A percentile compares a stretch with the other conserved stretches of the same genome.
Conservation (phyloP, 106 monocot species). For the Allium cepa region DNA sequence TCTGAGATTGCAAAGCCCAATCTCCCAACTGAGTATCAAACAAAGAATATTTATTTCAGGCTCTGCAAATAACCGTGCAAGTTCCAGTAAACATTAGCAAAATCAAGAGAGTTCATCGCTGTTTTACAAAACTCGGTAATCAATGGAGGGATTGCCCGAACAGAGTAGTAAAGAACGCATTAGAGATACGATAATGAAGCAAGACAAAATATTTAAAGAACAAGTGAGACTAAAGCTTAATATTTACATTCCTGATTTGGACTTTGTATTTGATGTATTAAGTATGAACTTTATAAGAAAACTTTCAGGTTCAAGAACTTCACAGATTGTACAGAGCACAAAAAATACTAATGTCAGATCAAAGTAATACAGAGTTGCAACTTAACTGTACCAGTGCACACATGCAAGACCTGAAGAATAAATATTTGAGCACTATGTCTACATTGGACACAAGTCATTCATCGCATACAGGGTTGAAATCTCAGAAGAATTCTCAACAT, state of each 20-base stretch:
- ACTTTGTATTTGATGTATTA: not conserved
- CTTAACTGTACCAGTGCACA: constrained; percentile 1
- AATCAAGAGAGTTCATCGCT: too few relatives aligned
- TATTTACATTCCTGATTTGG: not conserved
- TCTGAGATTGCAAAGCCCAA: constrained; percentile 4
- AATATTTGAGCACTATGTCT: constrained; percentile 15
- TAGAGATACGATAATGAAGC: constrained; percentile 44
- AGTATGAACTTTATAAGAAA: not conserved
- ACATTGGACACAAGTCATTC: constrained; percentile 31
- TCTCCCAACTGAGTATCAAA: not conserved
- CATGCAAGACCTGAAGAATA: constrained; percentile 8
- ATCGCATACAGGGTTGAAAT: not conserved
- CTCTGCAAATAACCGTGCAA: too few relatives aligned
- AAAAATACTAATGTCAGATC: constrained; percentile 37
- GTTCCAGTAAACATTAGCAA: too few relatives aligned
- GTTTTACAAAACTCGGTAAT: not conserved
- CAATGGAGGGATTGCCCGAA: constrained; percentile 27
- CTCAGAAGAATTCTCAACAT: constrained; percentile 4
- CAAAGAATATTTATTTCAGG: too few relatives aligned
- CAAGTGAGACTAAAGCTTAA: constrained; percentile 25
- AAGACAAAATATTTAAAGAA: constrained; percentile 49
- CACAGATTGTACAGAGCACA: constrained; percentile 54
- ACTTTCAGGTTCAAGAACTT: constrained; percentile 45
- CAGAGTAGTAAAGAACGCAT: constrained; percentile 24
- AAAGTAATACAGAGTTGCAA: constrained; percentile 12